Evolutionary conservation across 192 early-diverging fungal genomes (phyloP).

Genomic region (Rhizophlyctis rosea): DNA sequence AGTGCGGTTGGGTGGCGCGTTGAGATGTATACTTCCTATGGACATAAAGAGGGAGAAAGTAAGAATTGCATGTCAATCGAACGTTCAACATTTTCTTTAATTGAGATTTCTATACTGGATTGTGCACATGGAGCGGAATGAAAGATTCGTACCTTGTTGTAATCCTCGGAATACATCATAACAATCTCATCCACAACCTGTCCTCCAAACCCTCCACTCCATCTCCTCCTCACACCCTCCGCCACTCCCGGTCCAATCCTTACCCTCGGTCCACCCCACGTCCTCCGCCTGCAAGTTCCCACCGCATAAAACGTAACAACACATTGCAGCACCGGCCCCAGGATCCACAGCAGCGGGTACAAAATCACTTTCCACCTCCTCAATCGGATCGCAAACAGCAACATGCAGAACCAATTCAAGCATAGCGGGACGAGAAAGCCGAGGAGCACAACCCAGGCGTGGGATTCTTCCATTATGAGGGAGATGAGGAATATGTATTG

Average conservation of each 20-base stretch:
- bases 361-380: conserved; percentile 19
- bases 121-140: neutral
- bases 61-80: no score
- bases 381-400: conserved; percentile 10
- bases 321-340: conserved; percentile 24
- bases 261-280: conserved; percentile 26
- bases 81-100: no score
- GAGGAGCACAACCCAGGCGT: neutral
- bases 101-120: no score
- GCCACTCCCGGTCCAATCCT: neutral
- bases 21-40: no score
- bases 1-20: no score
- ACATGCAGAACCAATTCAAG: conserved; percentile 32
- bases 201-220: conserved; percentile 15
- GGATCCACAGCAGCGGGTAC: conserved; percentile 25
- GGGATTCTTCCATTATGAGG: conserved; percentile 4
- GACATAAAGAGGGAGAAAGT: no score
- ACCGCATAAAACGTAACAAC: conserved; percentile 20
- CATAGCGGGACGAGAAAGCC: conserved; percentile 15
- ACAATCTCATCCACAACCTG: conserved; percentile 26
- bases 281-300: conserved; percentile 20
- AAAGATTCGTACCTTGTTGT: conserved; percentile 24
- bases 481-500: conserved; percentile 23
- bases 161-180: conserved; percentile 33
- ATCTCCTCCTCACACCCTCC: neutral